phyloP scores from a whole-genome alignment of 2,329 filamentous ascomycete genomes.

The Colletotrichum destructivum region DNA sequence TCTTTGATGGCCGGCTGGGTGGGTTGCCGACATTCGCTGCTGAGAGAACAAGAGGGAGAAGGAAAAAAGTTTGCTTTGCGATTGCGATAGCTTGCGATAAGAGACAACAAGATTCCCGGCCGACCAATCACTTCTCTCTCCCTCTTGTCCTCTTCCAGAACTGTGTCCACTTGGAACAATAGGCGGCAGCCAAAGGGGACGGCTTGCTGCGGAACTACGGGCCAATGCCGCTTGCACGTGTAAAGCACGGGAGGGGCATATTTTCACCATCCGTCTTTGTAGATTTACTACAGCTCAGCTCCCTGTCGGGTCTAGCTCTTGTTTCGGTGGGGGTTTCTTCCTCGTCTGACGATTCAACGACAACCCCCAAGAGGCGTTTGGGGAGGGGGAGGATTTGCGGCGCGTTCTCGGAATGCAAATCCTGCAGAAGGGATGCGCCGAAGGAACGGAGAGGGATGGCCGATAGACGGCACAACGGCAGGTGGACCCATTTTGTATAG shows the following conservation, averaged over 20 bases:
- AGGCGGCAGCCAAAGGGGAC: conserved; percentile 8
- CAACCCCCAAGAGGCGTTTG: conserved; percentile 20
- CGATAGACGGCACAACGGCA: not conserved
- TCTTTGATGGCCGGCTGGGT: no score
- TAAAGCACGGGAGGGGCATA: conserved; percentile 35
- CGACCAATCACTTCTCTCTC: not conserved
- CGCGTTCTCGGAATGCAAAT: conserved; percentile 27
- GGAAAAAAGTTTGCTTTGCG: conserved; percentile 11
- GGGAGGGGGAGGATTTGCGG: not conserved
- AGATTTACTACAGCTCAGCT: conserved; percentile 15
- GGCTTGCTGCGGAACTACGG: conserved; percentile 38
- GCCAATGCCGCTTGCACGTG: conserved; percentile 41
- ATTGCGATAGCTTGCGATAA: conserved; percentile 29
- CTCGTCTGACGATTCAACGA: conserved; percentile 37
- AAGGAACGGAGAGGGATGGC: not conserved
- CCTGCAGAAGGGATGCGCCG: conserved; percentile 9
- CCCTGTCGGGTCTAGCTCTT: conserved; percentile 9
- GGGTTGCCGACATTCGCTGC: not conserved
- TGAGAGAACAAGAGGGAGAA: not conserved
- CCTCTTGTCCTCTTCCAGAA: not conserved
- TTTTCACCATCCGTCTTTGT: conserved; percentile 17
- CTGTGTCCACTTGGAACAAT: conserved; percentile 21
- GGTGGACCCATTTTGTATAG: not conserved
- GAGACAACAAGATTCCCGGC: not conserved
- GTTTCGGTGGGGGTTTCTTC: conserved; percentile 40